A percentile compares a stretch with the other conserved stretches of the same genome.
phyloP scores from a whole-genome alignment of 75 land plant species.

The Selaginella tamariscina region DNA sequence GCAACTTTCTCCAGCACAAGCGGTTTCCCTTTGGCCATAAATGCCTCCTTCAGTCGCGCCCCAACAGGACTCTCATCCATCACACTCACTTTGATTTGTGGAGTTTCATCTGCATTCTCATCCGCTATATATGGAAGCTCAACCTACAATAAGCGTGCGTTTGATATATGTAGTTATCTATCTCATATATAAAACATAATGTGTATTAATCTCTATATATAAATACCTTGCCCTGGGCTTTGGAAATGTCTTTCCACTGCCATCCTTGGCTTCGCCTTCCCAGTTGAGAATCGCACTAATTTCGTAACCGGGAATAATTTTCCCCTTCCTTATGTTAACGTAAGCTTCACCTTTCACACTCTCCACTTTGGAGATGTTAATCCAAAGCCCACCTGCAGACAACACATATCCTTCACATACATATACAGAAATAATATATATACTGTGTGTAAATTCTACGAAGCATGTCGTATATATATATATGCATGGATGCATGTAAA shows the following conservation, averaged over 20 bases:
- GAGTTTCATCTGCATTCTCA: constrained; percentile 92
- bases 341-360: constrained; percentile 91
- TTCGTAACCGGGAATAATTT: constrained; percentile 96
- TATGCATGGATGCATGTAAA: too few species aligned
- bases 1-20: constrained; percentile 44
- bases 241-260: constrained; percentile 21
- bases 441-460: too few species aligned
- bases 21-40: constrained; percentile 61
- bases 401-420: too few species aligned
- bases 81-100: constrained; percentile 58
- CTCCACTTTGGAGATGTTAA: constrained; percentile 45
- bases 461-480: too few species aligned
- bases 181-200: too few species aligned
- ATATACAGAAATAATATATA: too few species aligned
- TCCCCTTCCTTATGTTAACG: constrained; percentile 86
- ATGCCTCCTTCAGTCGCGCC: constrained; percentile 53
- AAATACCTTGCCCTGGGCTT: constrained; percentile 48
- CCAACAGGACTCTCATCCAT: constrained; percentile 66
- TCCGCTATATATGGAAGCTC: constrained; percentile 89
- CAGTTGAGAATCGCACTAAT: constrained; percentile 40
- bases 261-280: constrained; percentile 61
- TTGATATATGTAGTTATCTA: too few species aligned
- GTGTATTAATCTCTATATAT: too few species aligned
- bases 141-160: too few species aligned
- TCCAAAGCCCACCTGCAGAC: constrained; percentile 45